Evolutionary conservation across 345 rosid species (phyloP), one percentile per base, ranked within the genome.

Genomic region (Iberis pinnata): DNA sequence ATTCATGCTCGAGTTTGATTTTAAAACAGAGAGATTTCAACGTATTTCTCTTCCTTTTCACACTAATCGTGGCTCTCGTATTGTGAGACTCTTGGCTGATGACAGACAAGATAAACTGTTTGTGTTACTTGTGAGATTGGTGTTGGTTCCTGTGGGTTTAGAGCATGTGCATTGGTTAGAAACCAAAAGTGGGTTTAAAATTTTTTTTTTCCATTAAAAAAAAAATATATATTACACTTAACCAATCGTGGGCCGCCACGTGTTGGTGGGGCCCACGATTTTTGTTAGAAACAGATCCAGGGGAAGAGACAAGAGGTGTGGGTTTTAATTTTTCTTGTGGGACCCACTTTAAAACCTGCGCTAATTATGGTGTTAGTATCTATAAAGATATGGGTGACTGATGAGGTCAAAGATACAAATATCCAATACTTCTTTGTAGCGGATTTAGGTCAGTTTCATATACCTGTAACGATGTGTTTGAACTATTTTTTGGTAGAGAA

Each of bases 401-500:
- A 39, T 8, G 45, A 41, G 44, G 22, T n/a, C 19, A 15, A 8
- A 40, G 5, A 39, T 39, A 40, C 43, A 8, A 36, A 36, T 4
- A 17, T 16, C 12, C 43, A 16, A 40, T 40, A 16, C 12, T 40
- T 16, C 19, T 36, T 36, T 12, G 15, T n/a, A 5, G 19, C 16
- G 2, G 20, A 8, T 17, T 3, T 40, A 6, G 10, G 20, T 39
- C 5, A n/a, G 1, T n/a, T n/a, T n/a, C n/a, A n/a, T n/a, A 4
- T 11, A 7, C 4, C 6, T 9, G 20, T 40, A n/a, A 5, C 19
- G 48, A 43, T n/a, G 48, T n/a, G n/a, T n/a, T n/a, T n/a, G n/a
- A n/a, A n/a, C n/a, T n/a, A n/a, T 20, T 43, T 43, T 15, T 11
- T 43, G 48, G 48, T 43, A 27, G 29, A 43, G 27, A 27, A 43